Evolutionary conservation across 495 filamentous ascomycete species (phyloP), one percentile per base, ranked within the genome.

Genomic region (Tuber umbilicatum): DNA sequence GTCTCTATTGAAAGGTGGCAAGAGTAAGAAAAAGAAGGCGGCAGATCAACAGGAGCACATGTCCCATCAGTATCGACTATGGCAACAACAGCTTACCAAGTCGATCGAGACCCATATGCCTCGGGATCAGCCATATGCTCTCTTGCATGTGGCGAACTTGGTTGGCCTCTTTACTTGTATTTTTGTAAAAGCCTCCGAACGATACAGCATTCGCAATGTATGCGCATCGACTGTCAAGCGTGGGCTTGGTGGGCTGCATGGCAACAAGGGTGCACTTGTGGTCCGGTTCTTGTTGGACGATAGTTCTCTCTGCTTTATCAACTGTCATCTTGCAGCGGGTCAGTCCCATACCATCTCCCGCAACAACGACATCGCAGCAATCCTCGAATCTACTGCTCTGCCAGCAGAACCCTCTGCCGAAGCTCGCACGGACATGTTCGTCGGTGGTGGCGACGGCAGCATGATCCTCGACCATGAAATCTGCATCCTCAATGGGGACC

Each of bases 401-500:
- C 93, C 94, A 1, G 82, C 85, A 0, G 90, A 96, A 80, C 85
- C 84, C 55, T 89, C 90, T 75, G 83, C 87, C 9, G 85, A 82
- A 0, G 83, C 86, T 14, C 89, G 91, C 23, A 85, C 90, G 41
- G 90, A 97, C 82, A 91, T 90, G 76, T 99, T 91, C 81, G 88
- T 93, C 19, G 91, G 92, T 39, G 95, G 95, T 45, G 95, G 95
- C 23, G 95, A 99, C 81, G 95, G 95, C 16, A 91, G 90, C 37
- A 96, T 98, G 94, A 91, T 99, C 70, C 88, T 97, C 70, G 95
- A 99, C 79, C 94, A 99, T 79, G 95, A 99, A 83, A 90, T 98
- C 31, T 99, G 95, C 81, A 90, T 99, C 70, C 84, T 97, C 31
- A 97, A 98, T 81, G 95, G 95, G 27, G 95, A 99, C 81, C 88